Base-by-base conservation (phyloP, 805 yeast species). In the Candida corydali region DNA sequence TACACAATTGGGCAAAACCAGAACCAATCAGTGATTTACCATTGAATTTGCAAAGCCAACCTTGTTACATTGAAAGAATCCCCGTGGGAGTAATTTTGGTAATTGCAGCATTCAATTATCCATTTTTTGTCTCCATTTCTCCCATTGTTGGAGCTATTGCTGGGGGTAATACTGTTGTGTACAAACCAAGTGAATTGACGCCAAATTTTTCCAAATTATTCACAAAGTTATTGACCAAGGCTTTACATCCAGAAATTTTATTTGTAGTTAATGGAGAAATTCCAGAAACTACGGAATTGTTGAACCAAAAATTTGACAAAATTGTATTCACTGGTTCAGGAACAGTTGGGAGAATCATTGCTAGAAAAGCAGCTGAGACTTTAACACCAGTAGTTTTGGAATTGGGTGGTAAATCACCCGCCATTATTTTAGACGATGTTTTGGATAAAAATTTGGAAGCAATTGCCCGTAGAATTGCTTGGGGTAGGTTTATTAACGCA, bases 351-450 rank as follows among this genome's bases (percentile, higher is more conserved):
- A 76, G 73, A 24, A 76, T 86, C 36, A 77, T 91, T 23, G 82
- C 91, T 17, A 63, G 69, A 41, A 83, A 84, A 30, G 96, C 97
- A 1, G 93, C 91, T n/a, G 78, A 85, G 59, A 73, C 76, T 15
- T 68, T 89, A 46, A 86, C 95, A 1, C 97, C 97, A 1, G 73
- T 74, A 8, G 61, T 84, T 7, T 69, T 89, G 43, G 98, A 89
- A 61, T 68, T 89, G 30, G 97, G 98, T 37, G 98, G 98, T 4
- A 91, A 91, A 58, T 82, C 91, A 6, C 98, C 98, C 0, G 84
- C 76, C 2, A 73, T 88, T 48, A 64, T 89, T 8, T 72, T 87
- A 35, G 70, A 64, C 32, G 67, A 65, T 44, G 61, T 70, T 34
- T 63, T 63, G 10, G 65, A 68, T 39, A 53, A 47, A n/a, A 68